These are phyloP conservation scores for Lomentospora prolificans DNA, from an alignment of 2,329 filamentous ascomycete species.

Conservation along the genomic window DNA sequence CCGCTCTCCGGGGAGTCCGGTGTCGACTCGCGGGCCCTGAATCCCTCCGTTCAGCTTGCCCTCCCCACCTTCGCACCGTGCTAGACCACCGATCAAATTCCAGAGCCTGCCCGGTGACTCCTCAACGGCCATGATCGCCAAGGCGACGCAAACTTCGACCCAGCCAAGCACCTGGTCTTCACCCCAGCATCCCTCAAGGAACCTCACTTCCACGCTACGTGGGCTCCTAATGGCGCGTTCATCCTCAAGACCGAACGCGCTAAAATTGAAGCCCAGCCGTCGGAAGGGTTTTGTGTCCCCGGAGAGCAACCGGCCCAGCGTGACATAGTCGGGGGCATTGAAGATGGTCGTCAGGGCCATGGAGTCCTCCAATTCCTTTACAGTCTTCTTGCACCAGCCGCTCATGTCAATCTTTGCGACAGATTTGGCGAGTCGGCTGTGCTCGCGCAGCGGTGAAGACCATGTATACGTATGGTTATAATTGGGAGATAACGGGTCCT, in stretches of 20 bases:
- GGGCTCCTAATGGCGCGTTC: slow-evolving; percentile 22
- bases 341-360: slow-evolving; percentile 17
- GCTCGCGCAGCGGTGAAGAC: slow-evolving; percentile 16
- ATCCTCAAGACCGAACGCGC: slow-evolving; percentile 26
- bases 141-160: slow-evolving; percentile 22
- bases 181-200: slow-evolving; percentile 25
- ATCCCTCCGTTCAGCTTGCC: not conserved
- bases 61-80: not conserved
- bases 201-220: slow-evolving; percentile 27
- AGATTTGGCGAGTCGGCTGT: slow-evolving; percentile 9
- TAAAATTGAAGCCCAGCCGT: slow-evolving; percentile 31
- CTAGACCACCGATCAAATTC: not conserved
- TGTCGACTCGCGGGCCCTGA: not conserved
- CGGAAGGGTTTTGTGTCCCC: slow-evolving; percentile 22
- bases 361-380: not conserved
- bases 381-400: not conserved
- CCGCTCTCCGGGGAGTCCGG: not conserved
- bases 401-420: not conserved
- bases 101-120: not conserved
- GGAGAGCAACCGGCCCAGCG: slow-evolving; percentile 26
- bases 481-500: slow-evolving; percentile 27
- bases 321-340: slow-evolving; percentile 15
- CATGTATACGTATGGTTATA: slow-evolving; percentile 27
- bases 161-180: slow-evolving; percentile 21
- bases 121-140: slow-evolving; percentile 19